A percentile compares a stretch with the other conserved stretches of the same genome.
Conservation (phyloP, 176 grass and related monocot species). For the Poa pratensis region DNA sequence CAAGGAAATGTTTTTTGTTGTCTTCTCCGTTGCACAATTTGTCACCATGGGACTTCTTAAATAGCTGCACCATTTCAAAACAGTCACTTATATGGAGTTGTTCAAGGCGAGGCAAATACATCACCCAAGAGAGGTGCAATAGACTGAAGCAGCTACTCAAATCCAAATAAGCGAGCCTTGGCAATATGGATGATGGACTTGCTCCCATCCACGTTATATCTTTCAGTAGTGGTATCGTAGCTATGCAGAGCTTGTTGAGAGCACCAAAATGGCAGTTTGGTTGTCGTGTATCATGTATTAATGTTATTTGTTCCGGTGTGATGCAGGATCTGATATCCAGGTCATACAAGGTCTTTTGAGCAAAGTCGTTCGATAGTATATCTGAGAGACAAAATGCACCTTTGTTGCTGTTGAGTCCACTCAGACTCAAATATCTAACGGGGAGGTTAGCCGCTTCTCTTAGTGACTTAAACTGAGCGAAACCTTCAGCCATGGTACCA, state of each 20-base stretch:
- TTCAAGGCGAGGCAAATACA: conserved; percentile 20
- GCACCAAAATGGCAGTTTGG: background rate
- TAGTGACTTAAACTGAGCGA: background rate
- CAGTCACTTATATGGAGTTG: background rate
- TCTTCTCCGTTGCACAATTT: background rate
- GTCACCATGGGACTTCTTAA: background rate
- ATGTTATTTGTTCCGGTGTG: background rate
- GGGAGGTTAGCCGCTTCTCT: background rate
- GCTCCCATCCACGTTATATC: background rate
- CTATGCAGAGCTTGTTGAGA: background rate
- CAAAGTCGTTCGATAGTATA: background rate
- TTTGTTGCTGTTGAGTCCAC: background rate
- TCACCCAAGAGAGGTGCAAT: conserved; percentile 11
- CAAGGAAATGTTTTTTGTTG: conserved; percentile 2
- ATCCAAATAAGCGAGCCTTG: background rate
- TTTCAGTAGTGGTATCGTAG: background rate
- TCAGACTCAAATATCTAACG: background rate
- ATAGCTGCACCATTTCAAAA: background rate
- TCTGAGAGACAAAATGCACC: background rate
- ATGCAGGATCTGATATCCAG: background rate
- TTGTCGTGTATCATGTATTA: background rate
- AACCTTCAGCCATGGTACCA: background rate
- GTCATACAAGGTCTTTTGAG: conserved; percentile 15
- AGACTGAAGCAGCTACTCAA: background rate
- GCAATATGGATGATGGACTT: background rate